These are phyloP conservation scores for Plasmodium gallinaceum DNA, from an alignment of 169 alveolate species.

Conservation along the genomic window DNA sequence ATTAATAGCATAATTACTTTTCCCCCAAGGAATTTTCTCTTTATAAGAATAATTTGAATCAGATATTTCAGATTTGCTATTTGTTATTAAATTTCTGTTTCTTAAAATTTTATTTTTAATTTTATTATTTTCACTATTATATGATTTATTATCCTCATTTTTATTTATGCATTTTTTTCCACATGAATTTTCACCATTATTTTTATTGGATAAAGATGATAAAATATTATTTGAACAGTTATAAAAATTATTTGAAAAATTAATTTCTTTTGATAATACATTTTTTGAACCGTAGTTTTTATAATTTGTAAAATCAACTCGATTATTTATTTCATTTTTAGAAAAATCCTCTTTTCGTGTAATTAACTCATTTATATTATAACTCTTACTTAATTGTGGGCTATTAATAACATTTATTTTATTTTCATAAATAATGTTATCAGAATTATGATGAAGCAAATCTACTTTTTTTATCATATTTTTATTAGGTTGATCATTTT, in stretches of 20 bases:
- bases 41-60: not conserved
- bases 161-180: too few relatives aligned
- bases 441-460: not conserved
- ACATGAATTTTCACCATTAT: too few relatives aligned
- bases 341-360: not conserved
- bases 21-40: not conserved
- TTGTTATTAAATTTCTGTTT: not conserved
- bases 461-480: slow-evolving; percentile 1
- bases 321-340: not conserved
- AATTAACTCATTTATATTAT: not conserved
- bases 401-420: not conserved
- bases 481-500: not conserved
- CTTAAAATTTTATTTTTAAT: not conserved
- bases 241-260: too few relatives aligned
- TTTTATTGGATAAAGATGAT: too few relatives aligned
- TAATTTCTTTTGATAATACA: too few relatives aligned
- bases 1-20: not conserved
- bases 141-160: too few relatives aligned
- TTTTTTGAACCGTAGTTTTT: not conserved
- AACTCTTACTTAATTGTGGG: not conserved
- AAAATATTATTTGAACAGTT: too few relatives aligned
- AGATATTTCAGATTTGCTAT: not conserved
- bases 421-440: not conserved
- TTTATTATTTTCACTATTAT: not conserved
- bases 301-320: not conserved